phyloP scores from a whole-genome alignment of 352 stramenopile species.

The Pelagophyceae sp. region DNA sequence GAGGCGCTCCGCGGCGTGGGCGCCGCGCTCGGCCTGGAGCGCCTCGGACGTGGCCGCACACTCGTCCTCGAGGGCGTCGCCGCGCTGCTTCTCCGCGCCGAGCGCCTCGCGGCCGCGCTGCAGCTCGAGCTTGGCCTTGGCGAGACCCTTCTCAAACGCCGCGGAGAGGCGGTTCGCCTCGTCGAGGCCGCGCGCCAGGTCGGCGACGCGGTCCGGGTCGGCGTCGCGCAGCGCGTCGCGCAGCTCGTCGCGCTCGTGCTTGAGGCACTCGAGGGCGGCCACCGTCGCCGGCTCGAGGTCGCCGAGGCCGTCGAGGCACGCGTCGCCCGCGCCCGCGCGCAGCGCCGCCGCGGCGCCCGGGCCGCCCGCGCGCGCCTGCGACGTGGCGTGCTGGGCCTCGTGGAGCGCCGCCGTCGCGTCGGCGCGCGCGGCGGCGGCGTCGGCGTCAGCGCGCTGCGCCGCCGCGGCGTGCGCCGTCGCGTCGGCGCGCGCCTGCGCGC shows the following conservation, averaged over 20 bases:
- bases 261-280: not conserved
- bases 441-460: not conserved
- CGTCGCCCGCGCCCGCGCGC: not conserved
- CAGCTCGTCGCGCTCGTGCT: not conserved
- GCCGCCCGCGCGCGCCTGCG: no score
- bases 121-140: slow-evolving; percentile 1
- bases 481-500: not conserved
- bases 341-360: not conserved
- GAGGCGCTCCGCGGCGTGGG: no score
- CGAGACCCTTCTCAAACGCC: not conserved
- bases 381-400: not conserved
- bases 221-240: not conserved
- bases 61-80: not conserved
- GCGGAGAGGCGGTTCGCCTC: not conserved
- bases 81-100: not conserved
- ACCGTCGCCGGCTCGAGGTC: not conserved
- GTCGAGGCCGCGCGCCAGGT: not conserved
- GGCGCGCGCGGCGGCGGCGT: not conserved
- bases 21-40: no score
- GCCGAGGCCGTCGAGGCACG: not conserved
- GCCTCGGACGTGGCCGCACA: not conserved
- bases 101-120: no score
- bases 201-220: not conserved
- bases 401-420: not conserved
- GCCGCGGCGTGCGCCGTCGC: not conserved